Percentiles rank a stretch among this genome's conserved stretches.
phyloP scores from a whole-genome alignment of 768 basidiomycete species.

The Boletus insuetus region DNA sequence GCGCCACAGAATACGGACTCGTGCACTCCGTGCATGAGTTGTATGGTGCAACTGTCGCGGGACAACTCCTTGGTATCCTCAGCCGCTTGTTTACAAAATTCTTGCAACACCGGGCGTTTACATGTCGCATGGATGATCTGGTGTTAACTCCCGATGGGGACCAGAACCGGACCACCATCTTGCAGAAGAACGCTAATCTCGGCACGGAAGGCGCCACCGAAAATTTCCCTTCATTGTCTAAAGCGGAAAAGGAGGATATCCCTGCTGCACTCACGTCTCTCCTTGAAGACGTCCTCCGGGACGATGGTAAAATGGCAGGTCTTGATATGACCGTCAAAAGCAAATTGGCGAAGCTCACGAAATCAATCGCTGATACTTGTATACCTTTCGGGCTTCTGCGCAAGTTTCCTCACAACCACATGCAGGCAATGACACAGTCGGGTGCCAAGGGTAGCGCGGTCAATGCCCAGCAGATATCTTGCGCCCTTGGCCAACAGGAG shows the following conservation, averaged over 20 bases:
- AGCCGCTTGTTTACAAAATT: conserved; percentile 96
- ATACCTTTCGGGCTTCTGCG: conserved; percentile 86
- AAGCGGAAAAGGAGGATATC: conserved; percentile 50
- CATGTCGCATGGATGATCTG: conserved; percentile 98
- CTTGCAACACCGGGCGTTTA: conserved; percentile 94
- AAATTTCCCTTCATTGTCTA: conserved; percentile 75
- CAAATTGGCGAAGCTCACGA: conserved; percentile 81
- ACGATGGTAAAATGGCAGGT: conserved; percentile 96
- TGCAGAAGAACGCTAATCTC: conserved; percentile 63
- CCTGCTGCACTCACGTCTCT: conserved; percentile 57
- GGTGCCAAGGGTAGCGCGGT: conserved; percentile 98
- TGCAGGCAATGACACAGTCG: conserved; percentile 98
- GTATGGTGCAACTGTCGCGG: conserved; percentile 87
- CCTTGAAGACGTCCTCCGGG: conserved; percentile 88
- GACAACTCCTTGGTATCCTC: conserved; percentile 87
- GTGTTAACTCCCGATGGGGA: conserved; percentile 85
- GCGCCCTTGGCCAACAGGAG: conserved; percentile 94
- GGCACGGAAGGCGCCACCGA: conserved; percentile 90
- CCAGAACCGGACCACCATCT: conserved; percentile 58
- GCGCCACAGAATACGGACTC: conserved; percentile 92
- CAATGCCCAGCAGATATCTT: conserved; percentile 98
- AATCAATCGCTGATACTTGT: conserved; percentile 83
- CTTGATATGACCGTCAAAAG: conserved; percentile 91
- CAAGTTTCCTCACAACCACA: conserved; percentile 96
- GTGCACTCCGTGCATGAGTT: conserved; percentile 97